A percentile compares a stretch with the other conserved stretches of the same genome.
Evolutionary conservation across 225 moss, liverwort and hornwort species (phyloP).

Genomic region (Lunularia cruciata): DNA sequence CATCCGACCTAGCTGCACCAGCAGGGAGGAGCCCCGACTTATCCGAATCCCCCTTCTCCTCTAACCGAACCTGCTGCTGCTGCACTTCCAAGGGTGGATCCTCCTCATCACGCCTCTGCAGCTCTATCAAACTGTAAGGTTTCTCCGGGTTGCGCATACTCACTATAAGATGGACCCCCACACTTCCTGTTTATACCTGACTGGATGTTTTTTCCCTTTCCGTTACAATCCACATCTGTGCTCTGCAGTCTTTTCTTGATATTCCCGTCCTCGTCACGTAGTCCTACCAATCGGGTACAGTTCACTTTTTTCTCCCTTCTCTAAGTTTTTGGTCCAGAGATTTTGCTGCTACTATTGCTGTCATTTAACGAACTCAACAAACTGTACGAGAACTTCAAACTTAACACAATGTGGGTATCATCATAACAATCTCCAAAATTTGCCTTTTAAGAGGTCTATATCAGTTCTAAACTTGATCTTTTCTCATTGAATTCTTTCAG

Average conservation of each 20-base stretch:
- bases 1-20: constrained; percentile 30
- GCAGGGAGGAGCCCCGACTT: constrained; percentile 24
- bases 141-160: constrained; percentile 11
- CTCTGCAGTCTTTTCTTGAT: not conserved
- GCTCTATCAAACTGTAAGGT: constrained; percentile 5
- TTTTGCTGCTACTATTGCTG: too few relatives aligned
- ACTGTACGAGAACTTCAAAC: too few relatives aligned
- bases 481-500: not conserved
- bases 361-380: too few relatives aligned
- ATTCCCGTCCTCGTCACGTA: not conserved
- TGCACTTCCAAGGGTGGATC: not conserved
- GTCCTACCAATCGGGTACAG: too few relatives aligned
- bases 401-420: too few relatives aligned
- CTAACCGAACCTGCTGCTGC: not conserved
- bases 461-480: too few relatives aligned
- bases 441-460: too few relatives aligned
- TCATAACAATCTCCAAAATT: too few relatives aligned
- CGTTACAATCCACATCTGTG: not conserved
- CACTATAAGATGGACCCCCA: not conserved
- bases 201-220: too few relatives aligned
- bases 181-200: not conserved
- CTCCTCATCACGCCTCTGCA: constrained; percentile 2
- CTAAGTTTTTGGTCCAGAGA: too few relatives aligned
- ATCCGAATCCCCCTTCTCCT: constrained; percentile 25
- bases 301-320: too few relatives aligned